Evolutionary conservation across 768 basidiomycete genomes (phyloP).

Genomic region (Leccinum obscurum): DNA sequence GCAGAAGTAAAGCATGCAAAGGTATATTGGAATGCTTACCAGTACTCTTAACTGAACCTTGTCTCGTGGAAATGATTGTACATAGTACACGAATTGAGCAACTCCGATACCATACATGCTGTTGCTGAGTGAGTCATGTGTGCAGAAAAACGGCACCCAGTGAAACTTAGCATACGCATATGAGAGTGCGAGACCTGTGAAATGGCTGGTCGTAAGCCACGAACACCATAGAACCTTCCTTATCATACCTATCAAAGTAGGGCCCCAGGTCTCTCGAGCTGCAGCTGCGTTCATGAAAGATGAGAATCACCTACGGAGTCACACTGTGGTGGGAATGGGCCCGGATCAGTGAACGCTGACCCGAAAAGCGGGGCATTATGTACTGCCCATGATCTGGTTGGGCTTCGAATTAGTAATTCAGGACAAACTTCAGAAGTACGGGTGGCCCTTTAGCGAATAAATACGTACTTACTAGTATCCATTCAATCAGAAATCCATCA

Average conservation of each 20-base stretch:
- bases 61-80: constrained; percentile 19
- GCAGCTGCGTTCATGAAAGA: constrained; percentile 9
- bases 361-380: too few relatives aligned
- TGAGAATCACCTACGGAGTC: neutral
- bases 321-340: neutral
- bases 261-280: constrained; percentile 9
- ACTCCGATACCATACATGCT: neutral
- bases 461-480: too few relatives aligned
- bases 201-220: constrained; percentile 5
- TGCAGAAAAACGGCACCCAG: neutral
- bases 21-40: constrained; percentile 7
- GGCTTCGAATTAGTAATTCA: too few relatives aligned
- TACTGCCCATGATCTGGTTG: too few relatives aligned
- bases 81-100: constrained; percentile 10
- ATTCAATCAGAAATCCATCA: too few relatives aligned
- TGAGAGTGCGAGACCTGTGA: constrained; percentile 15
- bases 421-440: too few relatives aligned
- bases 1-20: neutral
- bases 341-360: too few relatives aligned
- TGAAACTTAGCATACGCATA: constrained; percentile 11
- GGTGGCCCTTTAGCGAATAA: too few relatives aligned
- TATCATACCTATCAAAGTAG: constrained; percentile 20
- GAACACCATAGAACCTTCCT: neutral
- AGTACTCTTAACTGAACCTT: constrained; percentile 6
- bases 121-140: neutral